phyloP scores from a whole-genome alignment of 1,284 basidiomycete genomes.

The Ustilago sp. region DNA sequence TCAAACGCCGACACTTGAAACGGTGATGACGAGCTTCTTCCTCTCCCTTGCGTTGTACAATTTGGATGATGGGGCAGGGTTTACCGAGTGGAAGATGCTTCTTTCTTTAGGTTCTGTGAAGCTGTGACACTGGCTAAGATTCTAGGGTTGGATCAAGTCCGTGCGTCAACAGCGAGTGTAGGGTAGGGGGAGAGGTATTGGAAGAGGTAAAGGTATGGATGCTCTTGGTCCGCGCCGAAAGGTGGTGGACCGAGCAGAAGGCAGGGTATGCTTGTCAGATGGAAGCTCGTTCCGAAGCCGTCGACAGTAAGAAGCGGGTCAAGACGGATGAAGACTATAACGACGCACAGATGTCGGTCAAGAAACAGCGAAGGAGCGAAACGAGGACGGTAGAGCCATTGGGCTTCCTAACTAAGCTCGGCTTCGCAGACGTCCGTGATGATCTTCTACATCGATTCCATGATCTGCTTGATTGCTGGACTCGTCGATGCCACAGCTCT shows the following conservation, averaged over 20 bases:
- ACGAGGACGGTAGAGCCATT: constrained; percentile 5
- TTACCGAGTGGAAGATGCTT: constrained; percentile 37
- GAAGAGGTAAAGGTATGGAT: constrained; percentile 30
- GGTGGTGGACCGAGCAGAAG: constrained; percentile 44
- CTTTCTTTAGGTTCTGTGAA: constrained; percentile 48
- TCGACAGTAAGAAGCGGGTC: constrained; percentile 12
- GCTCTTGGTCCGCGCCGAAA: constrained; percentile 51
- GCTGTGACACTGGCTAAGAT: constrained; percentile 56
- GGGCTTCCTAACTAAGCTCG: constrained; percentile 20
- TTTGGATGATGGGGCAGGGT: constrained; percentile 25
- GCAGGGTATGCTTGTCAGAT: constrained; percentile 37
- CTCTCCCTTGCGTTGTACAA: constrained; percentile 46
- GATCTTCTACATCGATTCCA: constrained; percentile 12
- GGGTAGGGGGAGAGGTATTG: neutral
- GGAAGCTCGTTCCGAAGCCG: constrained; percentile 5
- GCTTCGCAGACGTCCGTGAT: constrained; percentile 17
- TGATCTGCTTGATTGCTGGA: constrained; percentile 17
- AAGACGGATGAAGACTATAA: constrained; percentile 8
- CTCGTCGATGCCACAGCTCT: constrained; percentile 1
- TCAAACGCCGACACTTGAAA: constrained; percentile 36
- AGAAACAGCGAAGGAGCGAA: constrained; percentile 4
- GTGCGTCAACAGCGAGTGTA: neutral
- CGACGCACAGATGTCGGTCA: neutral
- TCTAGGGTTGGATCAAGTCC: constrained; percentile 36
- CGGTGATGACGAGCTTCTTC: constrained; percentile 46